Evolutionary conservation across 2,329 filamentous ascomycete species (phyloP), one percentile per base, ranked within the genome.

Genomic region (Ophiognomonia clavigignenti-juglandacearum): DNA sequence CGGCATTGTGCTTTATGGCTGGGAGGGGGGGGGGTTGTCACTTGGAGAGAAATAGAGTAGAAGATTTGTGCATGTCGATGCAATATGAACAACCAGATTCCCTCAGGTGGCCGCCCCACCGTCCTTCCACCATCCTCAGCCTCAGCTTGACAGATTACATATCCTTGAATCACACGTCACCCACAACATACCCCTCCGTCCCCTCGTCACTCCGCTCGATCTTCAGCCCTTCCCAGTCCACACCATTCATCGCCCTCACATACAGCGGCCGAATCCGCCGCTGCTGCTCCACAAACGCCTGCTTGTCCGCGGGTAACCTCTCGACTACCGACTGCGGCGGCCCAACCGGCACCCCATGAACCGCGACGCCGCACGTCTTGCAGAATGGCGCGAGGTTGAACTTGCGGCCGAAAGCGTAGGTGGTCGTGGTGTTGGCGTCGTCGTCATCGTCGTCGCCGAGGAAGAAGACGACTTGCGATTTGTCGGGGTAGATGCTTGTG

Each of bases 311-410:
- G 0, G 61, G 51, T 4, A 64, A 34, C 26, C 45, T 59, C 27
- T 59, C 57, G 6, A 65, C 53, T 8, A 64, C 24, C 36, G 56
- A 57, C 9, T 57, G 40, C 0, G 60, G 61, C 8, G 63, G 63
- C 1, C 61, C 63, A 18, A 64, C 56, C 2, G 62, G 42, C 10
- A 57, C 57, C 2, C 45, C 44, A 24, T 60, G 61, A 22, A 60
- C 53, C 8, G 53, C 54, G 1, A 64, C 60, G 7, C 63, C 63
- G 36, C 63, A 65, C 0, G 46, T 60, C 9, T 50, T 54, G 53
- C 63, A 65, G 38, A 56, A 53, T 2, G 56, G 53, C 0, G 42
- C 32, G 6, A 57, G 53, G 16, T 54, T 57, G 37, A 59, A 60
- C 27, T 55, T 57, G 6, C 53, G 49, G 1, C 58, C 56, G 7